Evolutionary conservation across 768 basidiomycete species (phyloP).

Genomic region (Hericium coralloides): DNA sequence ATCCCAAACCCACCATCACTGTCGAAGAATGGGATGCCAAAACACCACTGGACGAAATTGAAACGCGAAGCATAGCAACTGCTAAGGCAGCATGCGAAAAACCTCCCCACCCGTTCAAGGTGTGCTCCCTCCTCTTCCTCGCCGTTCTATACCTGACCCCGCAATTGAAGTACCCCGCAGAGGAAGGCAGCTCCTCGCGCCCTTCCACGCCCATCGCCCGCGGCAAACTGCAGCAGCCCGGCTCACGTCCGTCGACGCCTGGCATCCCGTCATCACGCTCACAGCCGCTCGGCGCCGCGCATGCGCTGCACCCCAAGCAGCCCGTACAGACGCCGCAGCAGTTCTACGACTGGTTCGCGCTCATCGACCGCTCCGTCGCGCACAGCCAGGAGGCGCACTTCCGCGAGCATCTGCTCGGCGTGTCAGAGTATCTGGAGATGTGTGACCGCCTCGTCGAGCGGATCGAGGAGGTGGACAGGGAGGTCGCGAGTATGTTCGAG

Average conservation of each 20-base stretch:
- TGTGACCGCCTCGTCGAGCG: constrained; percentile 69
- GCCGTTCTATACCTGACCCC: background rate
- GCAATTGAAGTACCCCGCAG: constrained; percentile 27
- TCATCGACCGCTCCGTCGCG: constrained; percentile 83
- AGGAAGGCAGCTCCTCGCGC: constrained; percentile 32
- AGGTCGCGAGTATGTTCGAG: constrained; percentile 75
- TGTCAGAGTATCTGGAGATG: constrained; percentile 66
- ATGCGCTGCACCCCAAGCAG: constrained; percentile 63
- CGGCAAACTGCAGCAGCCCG: constrained; percentile 8
- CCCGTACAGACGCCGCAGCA: constrained; percentile 89
- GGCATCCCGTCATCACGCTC: constrained; percentile 4
- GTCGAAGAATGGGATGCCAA: constrained; percentile 91
- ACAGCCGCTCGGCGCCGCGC: constrained; percentile 16
- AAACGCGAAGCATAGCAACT: constrained; percentile 53
- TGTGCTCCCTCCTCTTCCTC: constrained; percentile 21
- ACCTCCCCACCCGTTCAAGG: constrained; percentile 64
- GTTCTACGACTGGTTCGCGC: constrained; percentile 93
- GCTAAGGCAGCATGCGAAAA: constrained; percentile 56
- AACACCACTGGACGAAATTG: constrained; percentile 64
- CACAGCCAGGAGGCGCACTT: constrained; percentile 94
- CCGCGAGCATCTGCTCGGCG: constrained; percentile 69
- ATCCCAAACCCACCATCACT: constrained; percentile 41
- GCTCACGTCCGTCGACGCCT: constrained; percentile 22
- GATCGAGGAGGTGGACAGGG: constrained; percentile 63
- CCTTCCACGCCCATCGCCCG: constrained; percentile 36